Conservation (phyloP, 148 eudicot genomes). For the Rhododendron simsii region DNA sequence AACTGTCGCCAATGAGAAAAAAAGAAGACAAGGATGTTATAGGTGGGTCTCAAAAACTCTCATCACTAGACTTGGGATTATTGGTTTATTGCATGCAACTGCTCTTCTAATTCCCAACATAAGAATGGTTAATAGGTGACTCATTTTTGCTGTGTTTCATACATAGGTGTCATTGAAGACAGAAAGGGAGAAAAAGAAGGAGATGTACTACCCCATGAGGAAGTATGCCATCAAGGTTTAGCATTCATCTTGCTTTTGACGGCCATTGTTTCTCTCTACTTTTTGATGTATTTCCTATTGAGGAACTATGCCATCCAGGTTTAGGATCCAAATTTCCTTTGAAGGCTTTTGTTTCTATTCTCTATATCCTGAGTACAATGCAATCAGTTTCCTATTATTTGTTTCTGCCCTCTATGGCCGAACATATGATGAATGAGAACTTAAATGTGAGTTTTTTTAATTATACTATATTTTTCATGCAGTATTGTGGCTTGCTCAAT, state of each 20-base stretch:
- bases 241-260: constrained; percentile 11
- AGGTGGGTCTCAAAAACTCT: not conserved
- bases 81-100: not conserved
- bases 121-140: not conserved
- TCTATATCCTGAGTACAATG: not conserved
- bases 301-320: constrained; percentile 73
- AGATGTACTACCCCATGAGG: constrained; percentile 69
- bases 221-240: constrained; percentile 78
- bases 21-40: not conserved
- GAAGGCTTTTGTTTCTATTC: not conserved
- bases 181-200: constrained; percentile 66
- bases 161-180: constrained; percentile 68
- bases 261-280: not conserved
- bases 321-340: constrained; percentile 22
- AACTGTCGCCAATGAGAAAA: not conserved
- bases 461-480: not conserved
- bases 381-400: not conserved
- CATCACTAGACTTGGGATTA: not conserved
- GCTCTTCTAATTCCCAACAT: not conserved
- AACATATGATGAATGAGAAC: not conserved
- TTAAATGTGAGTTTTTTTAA: not conserved
- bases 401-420: not conserved
- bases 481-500: not conserved
- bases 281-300: constrained; percentile 50
- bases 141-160: not conserved